Conservation (phyloP, 305 asterid species). For the Rubia occidens region DNA sequence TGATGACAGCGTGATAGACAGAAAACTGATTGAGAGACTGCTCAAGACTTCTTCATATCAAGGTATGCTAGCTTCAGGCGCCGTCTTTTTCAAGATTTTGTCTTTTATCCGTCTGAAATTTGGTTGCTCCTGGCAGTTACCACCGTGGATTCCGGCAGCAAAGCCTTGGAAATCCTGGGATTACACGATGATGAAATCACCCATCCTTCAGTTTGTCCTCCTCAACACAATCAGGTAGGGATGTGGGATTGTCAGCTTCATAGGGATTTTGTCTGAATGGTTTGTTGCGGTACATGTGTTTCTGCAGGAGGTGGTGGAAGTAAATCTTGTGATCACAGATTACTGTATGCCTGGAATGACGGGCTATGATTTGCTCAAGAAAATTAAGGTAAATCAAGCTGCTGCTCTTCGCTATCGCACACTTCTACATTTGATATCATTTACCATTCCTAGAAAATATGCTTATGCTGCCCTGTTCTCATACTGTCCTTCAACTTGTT, state of each 20-base stretch:
- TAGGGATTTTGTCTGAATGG: conserved; percentile 5
- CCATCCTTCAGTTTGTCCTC: conserved; percentile 35
- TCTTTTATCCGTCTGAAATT: not conserved
- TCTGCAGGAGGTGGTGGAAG: conserved; percentile 57
- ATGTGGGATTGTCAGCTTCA: conserved; percentile 17
- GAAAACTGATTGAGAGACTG: conserved; percentile 73
- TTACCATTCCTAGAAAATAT: conserved; percentile 29
- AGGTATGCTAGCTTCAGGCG: conserved; percentile 27
- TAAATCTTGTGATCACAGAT: conserved; percentile 77
- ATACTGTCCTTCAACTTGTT: conserved; percentile 5
- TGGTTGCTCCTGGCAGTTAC: conserved; percentile 46
- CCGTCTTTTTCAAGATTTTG: not conserved
- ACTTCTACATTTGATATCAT: conserved; percentile 14
- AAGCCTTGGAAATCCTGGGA: conserved; percentile 69
- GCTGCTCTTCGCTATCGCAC: not conserved
- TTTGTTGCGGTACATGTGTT: conserved; percentile 8
- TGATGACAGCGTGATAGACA: conserved; percentile 80
- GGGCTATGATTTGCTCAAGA: conserved; percentile 89
- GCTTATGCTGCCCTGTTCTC: no score
- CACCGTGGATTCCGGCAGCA: conserved; percentile 84
- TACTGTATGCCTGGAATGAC: conserved; percentile 96
- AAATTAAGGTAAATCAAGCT: conserved; percentile 53
- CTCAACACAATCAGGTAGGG: conserved; percentile 30
- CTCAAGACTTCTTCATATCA: conserved; percentile 68
- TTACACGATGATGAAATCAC: conserved; percentile 31